Conservation (phyloP, 352 stramenopile species). For the Phytophthora hibernalis region DNA sequence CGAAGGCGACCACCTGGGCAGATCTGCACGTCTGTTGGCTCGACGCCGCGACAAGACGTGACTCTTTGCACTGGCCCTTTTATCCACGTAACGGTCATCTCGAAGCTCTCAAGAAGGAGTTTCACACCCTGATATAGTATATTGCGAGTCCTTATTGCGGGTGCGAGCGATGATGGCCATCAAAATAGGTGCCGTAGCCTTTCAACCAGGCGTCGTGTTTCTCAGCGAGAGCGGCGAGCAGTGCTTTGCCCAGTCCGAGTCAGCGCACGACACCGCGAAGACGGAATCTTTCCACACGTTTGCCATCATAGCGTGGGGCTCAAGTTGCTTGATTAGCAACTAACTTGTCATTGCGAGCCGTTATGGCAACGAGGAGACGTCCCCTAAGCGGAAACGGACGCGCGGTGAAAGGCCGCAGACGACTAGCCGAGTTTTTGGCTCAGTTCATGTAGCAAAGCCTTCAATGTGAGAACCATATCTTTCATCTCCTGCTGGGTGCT, state of each 20-base stretch:
- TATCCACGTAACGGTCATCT: slow-evolving; percentile 28
- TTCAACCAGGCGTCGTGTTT: slow-evolving; percentile 26
- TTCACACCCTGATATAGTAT: not conserved
- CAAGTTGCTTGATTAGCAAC: slow-evolving; percentile 31
- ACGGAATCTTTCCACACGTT: slow-evolving; percentile 25
- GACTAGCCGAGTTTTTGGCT: slow-evolving; percentile 32
- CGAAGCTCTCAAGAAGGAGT: not conserved
- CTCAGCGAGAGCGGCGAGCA: slow-evolving; percentile 21
- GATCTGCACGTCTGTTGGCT: slow-evolving; percentile 51
- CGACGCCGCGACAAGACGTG: slow-evolving; percentile 32
- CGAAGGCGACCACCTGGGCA: slow-evolving; percentile 37
- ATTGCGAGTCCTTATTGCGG: not conserved
- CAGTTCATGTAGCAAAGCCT: not conserved
- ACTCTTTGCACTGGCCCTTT: slow-evolving; percentile 16
- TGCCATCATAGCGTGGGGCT: not conserved
- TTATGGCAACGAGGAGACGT: slow-evolving; percentile 23
- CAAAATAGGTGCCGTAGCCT: slow-evolving; percentile 11
- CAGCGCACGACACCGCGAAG: slow-evolving; percentile 26
- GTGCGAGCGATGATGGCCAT: slow-evolving; percentile 32
- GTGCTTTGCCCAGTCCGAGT: slow-evolving; percentile 19
- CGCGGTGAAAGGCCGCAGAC: slow-evolving; percentile 27
- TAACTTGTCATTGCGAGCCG: slow-evolving; percentile 13
- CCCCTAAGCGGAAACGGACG: slow-evolving; percentile 34
- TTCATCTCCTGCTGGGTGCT: slow-evolving; percentile 57
- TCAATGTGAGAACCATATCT: not conserved